Base-by-base conservation (phyloP, 306 rosid genomes). In the Gastrolobium villosum region DNA sequence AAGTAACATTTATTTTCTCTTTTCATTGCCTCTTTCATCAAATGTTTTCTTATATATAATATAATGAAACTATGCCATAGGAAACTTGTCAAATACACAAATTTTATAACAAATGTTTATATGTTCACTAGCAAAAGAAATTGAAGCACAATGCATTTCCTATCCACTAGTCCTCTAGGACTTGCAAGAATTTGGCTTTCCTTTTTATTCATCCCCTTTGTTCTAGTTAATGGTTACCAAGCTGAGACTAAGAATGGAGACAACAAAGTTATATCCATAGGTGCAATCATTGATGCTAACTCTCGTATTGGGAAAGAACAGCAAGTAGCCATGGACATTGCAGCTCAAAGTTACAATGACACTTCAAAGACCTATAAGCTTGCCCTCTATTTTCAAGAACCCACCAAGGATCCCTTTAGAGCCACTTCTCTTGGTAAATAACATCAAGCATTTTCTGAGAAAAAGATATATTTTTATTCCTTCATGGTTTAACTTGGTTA, bases 251-350 rank as follows among this genome's bases (percentile, higher is more conserved):
- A 36, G 1, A 37, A 46, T 20, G 69, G 59, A 30, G 70, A 67
- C 15, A 64, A 3, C 13, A 57, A 73, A 76, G 83, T 87, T 52
- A 63, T 65, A 61, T 5, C 76, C 1, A 56, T 87, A 11, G 90
- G 90, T 50, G 83, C 76, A 68, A 69, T 84, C 30, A 57, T 79
- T 57, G 88, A 87, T 79, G 43, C 43, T 56, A 64, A 73, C n/a
- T 61, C 88, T 43, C 79, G 85, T 1, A 68, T 72, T 31, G 90
- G 90, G 26, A 84, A 87, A 82, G 90, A 87, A 72, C 88, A 84
- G 74, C 74, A 5, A 84, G 39, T 72, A 20, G 90, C 88, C 3
- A 84, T 87, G 90, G 84, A 82, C 15, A 77, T 87, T 55, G 88
- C 82, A 55, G 80, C 79, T 62, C 85, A 79, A 56, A 82, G 35